Base-by-base conservation (phyloP, 495 filamentous ascomycete species). In the Penicillium macrosclerotiorum region DNA sequence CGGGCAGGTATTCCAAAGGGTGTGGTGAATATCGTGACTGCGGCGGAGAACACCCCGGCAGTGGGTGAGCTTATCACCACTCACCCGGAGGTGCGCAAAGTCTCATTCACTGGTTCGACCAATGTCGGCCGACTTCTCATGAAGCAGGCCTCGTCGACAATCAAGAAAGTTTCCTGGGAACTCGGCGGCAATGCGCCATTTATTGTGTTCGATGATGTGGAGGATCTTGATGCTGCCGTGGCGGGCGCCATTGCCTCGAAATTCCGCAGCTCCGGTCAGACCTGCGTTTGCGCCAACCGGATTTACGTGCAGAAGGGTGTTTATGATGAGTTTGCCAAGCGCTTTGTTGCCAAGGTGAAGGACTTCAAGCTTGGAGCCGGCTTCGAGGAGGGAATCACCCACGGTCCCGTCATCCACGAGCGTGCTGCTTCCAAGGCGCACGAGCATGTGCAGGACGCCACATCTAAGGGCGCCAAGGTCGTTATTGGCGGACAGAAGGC, bases 131-230 rank as follows among this genome's bases (percentile, higher is more conserved):
- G 86, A 54, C 75, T 96, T 2, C 75, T 96, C 18, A 91, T 91
- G 85, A 82, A 85, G 65, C 90, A 94, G 69, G 80, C 82, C 16
- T 76, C 88, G 0, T 75, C 76, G 6, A 94, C 88, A 0, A 70
- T 96, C 43, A 96, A 96, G 74, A 89, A 93, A 59, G 73, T 93
- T 14, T 87, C 81, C 4, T 83, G 95, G 57, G 91, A 95, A 59
- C 78, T 96, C 0, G 90, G 90, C 36, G 90, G 90, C 16, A 96
- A 96, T 62, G 86, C 89, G 0, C 90, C 90, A 2, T 94, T 96
- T 69, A 94, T 96, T 42, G 88, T 95, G 13, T 96, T 95, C 53
- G 86, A 94, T 43, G 90, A 95, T 56, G 69, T 68, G 12, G 87
- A 90, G 24, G 86, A 95, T 58, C 65, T 95, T 27, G 86, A 89